Evolutionary conservation across 345 rosid species (phyloP), one percentile per base, ranked within the genome.

Genomic region (Adansonia digitata): DNA sequence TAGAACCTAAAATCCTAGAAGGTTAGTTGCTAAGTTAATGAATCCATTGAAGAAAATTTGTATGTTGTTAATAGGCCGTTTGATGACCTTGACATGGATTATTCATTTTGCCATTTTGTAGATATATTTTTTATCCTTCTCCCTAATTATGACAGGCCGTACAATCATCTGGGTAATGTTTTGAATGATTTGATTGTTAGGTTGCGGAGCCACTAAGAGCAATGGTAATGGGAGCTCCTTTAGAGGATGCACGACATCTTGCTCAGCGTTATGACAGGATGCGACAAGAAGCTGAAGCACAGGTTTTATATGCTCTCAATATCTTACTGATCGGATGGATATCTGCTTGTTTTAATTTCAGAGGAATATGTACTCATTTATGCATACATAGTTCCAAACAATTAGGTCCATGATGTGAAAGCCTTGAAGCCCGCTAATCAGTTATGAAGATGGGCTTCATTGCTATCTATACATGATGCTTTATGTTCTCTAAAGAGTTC

Each of bases 261-360:
- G 97, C 98, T 62, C 98, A 92, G 67, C 93, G 94, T n/a, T 94
- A 91, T 82, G 96, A 90, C 79, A 84, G 97, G 76, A 85, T 94
- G 91, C 87, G 98, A 67, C 97, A 92, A 78, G 98, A 94, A 81
- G 85, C 94, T 75, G 98, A 94, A 92, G 86, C 97, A 81, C 98
- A 94, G 97, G 98, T 90, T 84, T 69, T 80, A 15, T 65, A 49
- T 75, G 48, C 63, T 77, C 27, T 27, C 34, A 5, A 5, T 55
- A 49, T 26, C 35, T 45, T 57, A 1, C 14, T 45, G 14, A 29
- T 69, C 12, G 4, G 10, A 17, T 69, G 27, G 17, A 69, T 48
- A 18, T 69, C 43, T 48, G 42, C 17, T 31, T 29, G 42, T 18
- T 69, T 69, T 29, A 29, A 27, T 69, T 69, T 48, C 26, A 29